These are phyloP conservation scores for Blastosporella zonata DNA, from an alignment of 1,284 basidiomycete species.

Conservation along the genomic window DNA sequence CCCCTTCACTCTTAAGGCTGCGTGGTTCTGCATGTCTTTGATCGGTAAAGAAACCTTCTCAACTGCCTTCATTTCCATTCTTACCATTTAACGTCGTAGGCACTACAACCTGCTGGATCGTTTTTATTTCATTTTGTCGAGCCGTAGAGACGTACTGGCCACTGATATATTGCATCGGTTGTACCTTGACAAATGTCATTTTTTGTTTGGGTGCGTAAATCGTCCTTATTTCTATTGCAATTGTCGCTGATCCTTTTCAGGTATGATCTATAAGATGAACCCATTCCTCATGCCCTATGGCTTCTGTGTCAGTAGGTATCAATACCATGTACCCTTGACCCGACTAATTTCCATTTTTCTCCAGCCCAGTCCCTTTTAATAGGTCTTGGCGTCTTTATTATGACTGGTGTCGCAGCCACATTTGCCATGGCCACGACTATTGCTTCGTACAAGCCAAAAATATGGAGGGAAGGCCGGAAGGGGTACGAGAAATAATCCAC, in stretches of 20 bases:
- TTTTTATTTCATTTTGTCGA: slow-evolving; percentile 41
- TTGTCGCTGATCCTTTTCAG: slow-evolving; percentile 29
- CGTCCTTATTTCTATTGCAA: background rate
- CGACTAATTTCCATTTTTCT: background rate
- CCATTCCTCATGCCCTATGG: slow-evolving; percentile 51
- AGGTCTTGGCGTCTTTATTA: slow-evolving; percentile 43
- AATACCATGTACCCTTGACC: background rate
- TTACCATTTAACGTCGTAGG: slow-evolving; percentile 29
- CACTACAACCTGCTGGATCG: slow-evolving; percentile 44
- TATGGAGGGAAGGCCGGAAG: slow-evolving; percentile 33
- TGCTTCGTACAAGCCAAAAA: slow-evolving; percentile 46
- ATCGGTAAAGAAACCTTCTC: slow-evolving; percentile 27
- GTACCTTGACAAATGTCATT: slow-evolving; percentile 45
- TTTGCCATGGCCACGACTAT: slow-evolving; percentile 48
- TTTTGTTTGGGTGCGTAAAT: slow-evolving; percentile 39
- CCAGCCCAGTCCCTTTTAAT: slow-evolving; percentile 49
- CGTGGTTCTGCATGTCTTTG: slow-evolving; percentile 40
- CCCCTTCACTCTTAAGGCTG: slow-evolving; percentile 37
- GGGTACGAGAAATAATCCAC: slow-evolving; percentile 19
- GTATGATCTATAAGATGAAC: slow-evolving; percentile 62
- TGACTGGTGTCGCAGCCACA: slow-evolving; percentile 49
- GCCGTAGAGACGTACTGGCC: slow-evolving; percentile 40
- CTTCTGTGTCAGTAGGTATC: slow-evolving; percentile 52
- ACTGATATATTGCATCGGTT: slow-evolving; percentile 42
- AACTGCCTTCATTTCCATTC: background rate